phyloP scores from a whole-genome alignment of 2,329 filamentous ascomycete species.

The Fusarium drepaniforme region DNA sequence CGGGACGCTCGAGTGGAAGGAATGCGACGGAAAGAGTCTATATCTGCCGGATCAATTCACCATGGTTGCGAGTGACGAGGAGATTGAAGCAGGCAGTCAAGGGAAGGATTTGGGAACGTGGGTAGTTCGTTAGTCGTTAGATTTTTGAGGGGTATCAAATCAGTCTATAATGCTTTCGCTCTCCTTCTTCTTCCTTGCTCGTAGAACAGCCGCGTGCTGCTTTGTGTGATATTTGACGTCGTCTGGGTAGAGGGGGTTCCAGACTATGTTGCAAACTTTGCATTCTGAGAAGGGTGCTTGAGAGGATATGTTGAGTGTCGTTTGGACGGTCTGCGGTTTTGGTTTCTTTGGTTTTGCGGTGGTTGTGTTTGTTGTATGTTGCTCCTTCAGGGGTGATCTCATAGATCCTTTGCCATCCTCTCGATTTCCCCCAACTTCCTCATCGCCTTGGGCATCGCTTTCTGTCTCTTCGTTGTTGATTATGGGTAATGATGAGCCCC shows the following conservation, averaged over 20 bases:
- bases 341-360: constrained; percentile 39
- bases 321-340: constrained; percentile 48
- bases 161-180: constrained; percentile 37
- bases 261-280: constrained; percentile 57
- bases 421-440: neutral
- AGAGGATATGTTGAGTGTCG: constrained; percentile 58
- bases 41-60: neutral
- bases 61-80: neutral
- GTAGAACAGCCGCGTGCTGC: constrained; percentile 51
- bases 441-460: neutral
- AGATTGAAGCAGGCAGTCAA: neutral
- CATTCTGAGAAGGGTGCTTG: constrained; percentile 58
- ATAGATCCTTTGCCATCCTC: neutral
- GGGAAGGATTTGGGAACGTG: neutral
- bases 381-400: neutral
- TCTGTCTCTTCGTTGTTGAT: constrained; percentile 14
- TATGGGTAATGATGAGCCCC: constrained; percentile 32
- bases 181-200: constrained; percentile 44
- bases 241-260: constrained; percentile 57
- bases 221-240: constrained; percentile 58
- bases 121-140: constrained; percentile 29
- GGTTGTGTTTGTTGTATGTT: constrained; percentile 19
- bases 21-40: neutral
- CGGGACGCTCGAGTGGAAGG: neutral
- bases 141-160: constrained; percentile 30